These are phyloP conservation scores for Ajuga chamaepitys DNA, from an alignment of 257 asterid species.

Conservation along the genomic window DNA sequence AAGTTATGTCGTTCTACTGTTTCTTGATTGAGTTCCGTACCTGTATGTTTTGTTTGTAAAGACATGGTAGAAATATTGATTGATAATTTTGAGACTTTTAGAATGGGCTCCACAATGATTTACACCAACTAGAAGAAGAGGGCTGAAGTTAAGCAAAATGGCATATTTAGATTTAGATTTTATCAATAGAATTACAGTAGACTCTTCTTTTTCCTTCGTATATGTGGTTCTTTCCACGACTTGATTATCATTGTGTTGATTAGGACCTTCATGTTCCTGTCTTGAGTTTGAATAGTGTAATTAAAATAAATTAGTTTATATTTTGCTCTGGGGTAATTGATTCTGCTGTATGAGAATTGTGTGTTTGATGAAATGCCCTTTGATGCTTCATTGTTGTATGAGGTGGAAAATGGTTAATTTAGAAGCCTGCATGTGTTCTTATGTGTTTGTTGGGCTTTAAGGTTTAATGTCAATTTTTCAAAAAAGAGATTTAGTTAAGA, in stretches of 20 bases:
- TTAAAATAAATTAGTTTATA: background rate
- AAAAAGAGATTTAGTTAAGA: background rate
- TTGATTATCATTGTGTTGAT: slow-evolving; percentile 3
- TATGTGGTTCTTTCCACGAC: background rate
- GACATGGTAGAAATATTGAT: too few species aligned
- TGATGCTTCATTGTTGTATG: background rate
- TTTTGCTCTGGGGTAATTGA: slow-evolving; percentile 3
- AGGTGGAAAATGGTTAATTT: background rate
- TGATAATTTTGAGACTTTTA: too few species aligned
- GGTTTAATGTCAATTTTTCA: background rate
- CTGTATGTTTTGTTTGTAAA: too few species aligned
- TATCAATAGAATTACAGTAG: background rate
- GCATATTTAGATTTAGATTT: too few species aligned
- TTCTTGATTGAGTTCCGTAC: too few species aligned
- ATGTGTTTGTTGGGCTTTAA: background rate
- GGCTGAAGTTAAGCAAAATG: too few species aligned
- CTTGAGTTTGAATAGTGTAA: background rate
- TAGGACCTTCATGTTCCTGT: background rate
- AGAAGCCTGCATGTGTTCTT: background rate
- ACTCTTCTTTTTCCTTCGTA: background rate
- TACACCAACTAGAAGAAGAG: too few species aligned
- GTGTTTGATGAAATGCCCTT: slow-evolving; percentile 14
- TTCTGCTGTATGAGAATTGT: slow-evolving; percentile 1
- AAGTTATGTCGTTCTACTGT: too few species aligned
- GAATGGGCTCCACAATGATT: too few species aligned